Conservation (phyloP, 805 yeast genomes). For the Torulaspora gathmanii region DNA sequence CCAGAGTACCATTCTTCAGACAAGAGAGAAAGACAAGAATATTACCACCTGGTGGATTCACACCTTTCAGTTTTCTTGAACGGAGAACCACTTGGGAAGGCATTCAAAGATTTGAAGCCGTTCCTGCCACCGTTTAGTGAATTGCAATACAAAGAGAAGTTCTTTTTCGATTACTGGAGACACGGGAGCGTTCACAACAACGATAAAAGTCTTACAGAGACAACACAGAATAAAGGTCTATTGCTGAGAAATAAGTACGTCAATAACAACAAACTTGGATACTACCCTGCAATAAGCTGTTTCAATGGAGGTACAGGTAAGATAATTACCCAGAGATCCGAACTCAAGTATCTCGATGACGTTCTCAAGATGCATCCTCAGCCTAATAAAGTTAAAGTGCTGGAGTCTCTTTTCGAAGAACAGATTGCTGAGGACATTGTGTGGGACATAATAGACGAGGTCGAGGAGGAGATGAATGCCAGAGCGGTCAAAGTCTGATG, state of each 20-base stretch:
- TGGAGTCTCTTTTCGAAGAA: conserved; percentile 60
- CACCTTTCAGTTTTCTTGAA: conserved; percentile 68
- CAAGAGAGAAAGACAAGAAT: conserved; percentile 39
- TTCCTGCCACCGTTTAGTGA: conserved; percentile 77
- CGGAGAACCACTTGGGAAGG: conserved; percentile 61
- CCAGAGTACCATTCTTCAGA: conserved; percentile 34
- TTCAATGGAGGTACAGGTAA: conserved; percentile 73
- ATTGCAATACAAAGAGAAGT: conserved; percentile 40
- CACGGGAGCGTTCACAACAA: conserved; percentile 16
- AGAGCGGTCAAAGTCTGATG: neutral
- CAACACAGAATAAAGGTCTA: conserved; percentile 19
- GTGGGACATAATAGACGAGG: conserved; percentile 82
- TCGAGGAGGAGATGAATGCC: conserved; percentile 46
- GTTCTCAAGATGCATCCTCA: conserved; percentile 16
- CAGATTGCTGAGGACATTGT: conserved; percentile 73
- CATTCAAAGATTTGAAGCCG: conserved; percentile 63
- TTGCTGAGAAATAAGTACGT: conserved; percentile 37
- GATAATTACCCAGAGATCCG: conserved; percentile 59
- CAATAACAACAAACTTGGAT: conserved; percentile 85
- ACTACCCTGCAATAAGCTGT: conserved; percentile 84
- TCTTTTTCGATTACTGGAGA: conserved; percentile 33
- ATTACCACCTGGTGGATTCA: conserved; percentile 42
- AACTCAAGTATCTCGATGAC: conserved; percentile 41
- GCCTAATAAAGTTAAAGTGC: conserved; percentile 46
- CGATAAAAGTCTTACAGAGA: conserved; percentile 11